Evolutionary conservation across 176 grass and related monocot species (phyloP).

Genomic region (Zoysia pacifica): DNA sequence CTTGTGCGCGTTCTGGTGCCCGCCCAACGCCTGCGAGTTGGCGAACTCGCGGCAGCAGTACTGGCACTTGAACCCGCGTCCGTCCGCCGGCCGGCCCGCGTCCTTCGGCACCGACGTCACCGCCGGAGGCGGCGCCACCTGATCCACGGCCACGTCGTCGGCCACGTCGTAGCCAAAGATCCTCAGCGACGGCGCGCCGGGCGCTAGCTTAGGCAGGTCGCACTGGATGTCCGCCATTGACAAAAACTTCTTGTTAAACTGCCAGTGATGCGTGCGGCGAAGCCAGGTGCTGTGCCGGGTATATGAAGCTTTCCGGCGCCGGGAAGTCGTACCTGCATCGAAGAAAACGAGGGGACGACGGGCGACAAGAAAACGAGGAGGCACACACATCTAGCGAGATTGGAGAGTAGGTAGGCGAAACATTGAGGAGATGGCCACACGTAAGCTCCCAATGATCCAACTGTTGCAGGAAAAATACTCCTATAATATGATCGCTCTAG

Average conservation of each 20-base stretch:
- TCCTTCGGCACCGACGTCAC: background rate
- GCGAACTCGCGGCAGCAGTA: constrained; percentile 72
- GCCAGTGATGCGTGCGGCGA: constrained; percentile 8
- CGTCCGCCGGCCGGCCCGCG: constrained; percentile 2
- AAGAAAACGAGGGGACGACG: constrained; percentile 24
- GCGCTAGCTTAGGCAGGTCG: constrained; percentile 35
- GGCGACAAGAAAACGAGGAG: constrained; percentile 15
- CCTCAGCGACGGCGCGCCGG: background rate
- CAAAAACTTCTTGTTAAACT: background rate
- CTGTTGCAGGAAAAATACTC: background rate
- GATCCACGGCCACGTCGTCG: background rate
- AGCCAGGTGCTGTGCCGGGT: background rate
- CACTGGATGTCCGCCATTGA: constrained; percentile 54
- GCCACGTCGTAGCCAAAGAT: constrained; percentile 51
- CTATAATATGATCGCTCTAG: background rate
- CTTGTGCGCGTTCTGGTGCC: constrained; percentile 76
- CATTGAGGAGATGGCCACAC: constrained; percentile 24
- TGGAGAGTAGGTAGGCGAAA: constrained; percentile 30
- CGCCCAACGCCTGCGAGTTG: constrained; percentile 69
- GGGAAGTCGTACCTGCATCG: constrained; percentile 35
- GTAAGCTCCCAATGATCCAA: constrained; percentile 15
- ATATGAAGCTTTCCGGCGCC: constrained; percentile 9
- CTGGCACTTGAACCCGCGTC: constrained; percentile 59
- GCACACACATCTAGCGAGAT: background rate
- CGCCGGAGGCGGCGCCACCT: background rate